Base-by-base conservation (phyloP, 1,284 basidiomycete species). In the Ceratobasidium papillatum region DNA sequence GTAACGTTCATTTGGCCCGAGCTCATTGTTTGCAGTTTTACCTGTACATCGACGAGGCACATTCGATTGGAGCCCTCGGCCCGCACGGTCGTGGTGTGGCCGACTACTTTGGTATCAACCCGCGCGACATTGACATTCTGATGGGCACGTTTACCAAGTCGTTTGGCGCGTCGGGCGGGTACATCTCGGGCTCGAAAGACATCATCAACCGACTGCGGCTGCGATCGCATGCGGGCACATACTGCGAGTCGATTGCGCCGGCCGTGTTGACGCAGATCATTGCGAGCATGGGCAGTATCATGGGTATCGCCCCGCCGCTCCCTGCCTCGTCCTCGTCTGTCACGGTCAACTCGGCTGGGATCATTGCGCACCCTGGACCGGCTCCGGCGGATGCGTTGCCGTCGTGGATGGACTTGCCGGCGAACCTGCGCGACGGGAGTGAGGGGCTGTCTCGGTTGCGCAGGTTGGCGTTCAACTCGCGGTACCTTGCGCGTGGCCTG, bases 121-220 rank as follows among this genome's bases (percentile, higher is more conserved):
- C 96, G 1, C 86, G 86, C 11, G 86, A 87, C 43, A 87, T 99
- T 76, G 97, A 99, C 81, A 89, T 99, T 77, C 89, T 98, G 77
- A 99, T 99, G 97, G 97, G 97, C 74, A 99, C 97, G 0, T 98
- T 99, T 82, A 99, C 97, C 47, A 99, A 99, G 83, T 98, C 96
- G 0, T 99, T 99, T 80, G 98, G 97, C 75, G 96, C 97, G 1
- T 93, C 96, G 0, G 97, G 97, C 72, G 97, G 97, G 17, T 99
- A 99, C 84, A 91, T 99, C 78, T 88, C 95, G 2, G 97, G 94
- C 5, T 89, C 84, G 79, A 95, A 95, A 81, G 82, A 84, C 7
- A 84, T 98, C 73, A 91, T 98, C 79, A 91, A 95, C 79, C 86
- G 90, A 17, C 87, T 99, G 3, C 92, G 96, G 27, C 80, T 95